phyloP scores from a whole-genome alignment of 345 rosid species.

The Citrus maxima region DNA sequence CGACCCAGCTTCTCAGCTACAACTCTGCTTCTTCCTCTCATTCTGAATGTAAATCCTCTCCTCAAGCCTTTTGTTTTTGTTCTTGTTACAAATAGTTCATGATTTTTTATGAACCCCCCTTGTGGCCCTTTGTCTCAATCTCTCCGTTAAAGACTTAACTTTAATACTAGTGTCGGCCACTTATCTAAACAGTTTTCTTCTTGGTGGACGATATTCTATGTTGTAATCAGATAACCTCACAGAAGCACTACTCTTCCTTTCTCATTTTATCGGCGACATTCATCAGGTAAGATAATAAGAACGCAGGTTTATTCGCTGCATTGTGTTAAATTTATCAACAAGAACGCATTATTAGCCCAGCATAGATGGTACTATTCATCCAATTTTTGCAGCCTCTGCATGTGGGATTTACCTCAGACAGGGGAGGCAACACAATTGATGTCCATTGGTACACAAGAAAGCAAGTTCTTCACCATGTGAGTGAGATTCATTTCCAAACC shows the following conservation, averaged over 20 bases:
- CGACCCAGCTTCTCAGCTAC: conserved; percentile 77
- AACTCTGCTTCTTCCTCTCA: conserved; percentile 34
- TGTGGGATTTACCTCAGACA: conserved; percentile 70
- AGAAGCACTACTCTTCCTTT: conserved; percentile 81
- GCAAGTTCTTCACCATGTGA: conserved; percentile 79
- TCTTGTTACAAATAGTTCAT: too few relatives aligned
- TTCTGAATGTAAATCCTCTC: conserved; percentile 40
- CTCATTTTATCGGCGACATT: conserved; percentile 88
- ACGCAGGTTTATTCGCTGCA: neutral
- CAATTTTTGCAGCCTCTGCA: conserved; percentile 63
- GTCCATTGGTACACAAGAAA: conserved; percentile 85
- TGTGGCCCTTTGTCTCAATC: too few relatives aligned
- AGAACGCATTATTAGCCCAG: neutral
- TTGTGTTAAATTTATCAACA: neutral
- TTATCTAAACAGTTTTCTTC: neutral
- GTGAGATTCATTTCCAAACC: conserved; percentile 32
- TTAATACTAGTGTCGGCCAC: too few relatives aligned
- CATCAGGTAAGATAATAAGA: conserved; percentile 56
- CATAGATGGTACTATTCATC: neutral
- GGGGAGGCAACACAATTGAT: conserved; percentile 77
- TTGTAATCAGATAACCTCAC: conserved; percentile 70
- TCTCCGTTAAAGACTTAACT: too few relatives aligned
- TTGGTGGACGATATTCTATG: neutral
- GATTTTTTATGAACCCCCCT: too few relatives aligned
- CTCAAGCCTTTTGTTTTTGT: neutral